These are phyloP conservation scores for Esteya vermicola DNA, from an alignment of 2,329 filamentous ascomycete genomes.

Conservation along the genomic window DNA sequence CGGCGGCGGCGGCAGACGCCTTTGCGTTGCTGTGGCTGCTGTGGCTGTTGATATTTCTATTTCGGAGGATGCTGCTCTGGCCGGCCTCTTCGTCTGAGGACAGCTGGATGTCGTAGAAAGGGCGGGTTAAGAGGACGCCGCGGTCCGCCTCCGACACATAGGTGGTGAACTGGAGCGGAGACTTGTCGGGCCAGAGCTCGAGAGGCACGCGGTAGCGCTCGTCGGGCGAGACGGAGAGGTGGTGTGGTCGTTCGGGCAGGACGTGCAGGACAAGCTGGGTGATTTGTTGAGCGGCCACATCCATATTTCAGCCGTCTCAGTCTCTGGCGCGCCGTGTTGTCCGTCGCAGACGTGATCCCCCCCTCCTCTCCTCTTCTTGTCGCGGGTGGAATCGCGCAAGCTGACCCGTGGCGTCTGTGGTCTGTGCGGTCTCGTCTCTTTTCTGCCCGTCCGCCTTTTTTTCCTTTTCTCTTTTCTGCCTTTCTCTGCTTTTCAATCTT, in stretches of 20 bases:
- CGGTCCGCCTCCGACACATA: slow-evolving; percentile 43
- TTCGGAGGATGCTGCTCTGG: not conserved
- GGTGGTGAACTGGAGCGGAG: slow-evolving; percentile 40
- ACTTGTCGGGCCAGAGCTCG: slow-evolving; percentile 27
- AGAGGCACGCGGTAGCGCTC: slow-evolving; percentile 28
- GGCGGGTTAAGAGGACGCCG: slow-evolving; percentile 40
- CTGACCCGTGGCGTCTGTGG: not conserved
- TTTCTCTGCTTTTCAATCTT: no score
- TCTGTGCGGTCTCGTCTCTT: no score
- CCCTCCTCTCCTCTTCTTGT: slow-evolving; percentile 1
- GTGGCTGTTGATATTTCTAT: not conserved
- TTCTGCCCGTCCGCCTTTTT: no score
- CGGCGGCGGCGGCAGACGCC: slow-evolving; percentile 17
- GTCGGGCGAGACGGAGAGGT: slow-evolving; percentile 34
- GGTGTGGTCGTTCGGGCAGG: slow-evolving; percentile 21
- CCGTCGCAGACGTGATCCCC: slow-evolving; percentile 2
- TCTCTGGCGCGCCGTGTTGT: not conserved
- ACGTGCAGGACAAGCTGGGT: slow-evolving; percentile 12
- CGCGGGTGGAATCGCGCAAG: not conserved
- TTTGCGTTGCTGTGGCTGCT: not conserved
- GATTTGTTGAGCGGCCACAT: slow-evolving; percentile 12
- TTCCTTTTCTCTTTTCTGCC: no score
- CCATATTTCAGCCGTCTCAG: slow-evolving; percentile 10
- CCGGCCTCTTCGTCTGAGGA: slow-evolving; percentile 19
- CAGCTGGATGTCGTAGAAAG: slow-evolving; percentile 43